Evolutionary conservation across 2,329 filamentous ascomycete genomes (phyloP).

Genomic region (Apiospora phragmitis): DNA sequence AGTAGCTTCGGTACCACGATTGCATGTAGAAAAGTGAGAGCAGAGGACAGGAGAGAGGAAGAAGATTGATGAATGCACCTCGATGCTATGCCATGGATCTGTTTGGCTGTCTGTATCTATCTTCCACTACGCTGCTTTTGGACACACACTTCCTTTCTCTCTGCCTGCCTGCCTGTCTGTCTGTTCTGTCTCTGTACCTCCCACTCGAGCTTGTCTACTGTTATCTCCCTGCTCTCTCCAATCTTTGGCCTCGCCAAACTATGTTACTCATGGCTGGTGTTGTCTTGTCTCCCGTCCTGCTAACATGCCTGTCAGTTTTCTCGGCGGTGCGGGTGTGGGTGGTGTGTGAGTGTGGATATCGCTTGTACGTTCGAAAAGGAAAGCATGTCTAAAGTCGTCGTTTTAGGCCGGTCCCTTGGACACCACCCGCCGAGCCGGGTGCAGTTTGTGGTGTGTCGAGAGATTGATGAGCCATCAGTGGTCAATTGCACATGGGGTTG

Average conservation of each 20-base stretch:
- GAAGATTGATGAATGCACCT: background rate
- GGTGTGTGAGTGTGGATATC: background rate
- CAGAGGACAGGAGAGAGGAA: background rate
- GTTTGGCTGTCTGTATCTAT: background rate
- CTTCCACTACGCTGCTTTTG: slow-evolving; percentile 5
- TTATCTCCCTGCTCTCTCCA: background rate
- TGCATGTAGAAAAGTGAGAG: background rate
- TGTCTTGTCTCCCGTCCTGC: background rate
- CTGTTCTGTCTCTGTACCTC: background rate
- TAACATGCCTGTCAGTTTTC: slow-evolving; percentile 5
- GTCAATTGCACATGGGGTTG: slow-evolving; percentile 10
- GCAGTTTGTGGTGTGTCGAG: slow-evolving; percentile 7
- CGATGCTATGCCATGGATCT: background rate
- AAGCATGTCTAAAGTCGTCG: background rate
- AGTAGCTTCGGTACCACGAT: background rate
- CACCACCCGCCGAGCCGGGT: slow-evolving; percentile 1
- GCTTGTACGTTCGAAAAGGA: background rate
- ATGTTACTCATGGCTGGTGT: slow-evolving; percentile 1
- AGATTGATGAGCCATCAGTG: slow-evolving; percentile 10
- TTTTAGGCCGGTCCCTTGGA: background rate
- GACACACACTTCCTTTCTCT: background rate
- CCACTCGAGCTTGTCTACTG: background rate
- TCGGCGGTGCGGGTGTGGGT: background rate
- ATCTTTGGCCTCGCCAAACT: background rate
- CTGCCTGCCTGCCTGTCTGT: background rate